These are phyloP conservation scores for Fusarium sterilihyphosum DNA, from an alignment of 2,329 filamentous ascomycete species.

Conservation along the genomic window DNA sequence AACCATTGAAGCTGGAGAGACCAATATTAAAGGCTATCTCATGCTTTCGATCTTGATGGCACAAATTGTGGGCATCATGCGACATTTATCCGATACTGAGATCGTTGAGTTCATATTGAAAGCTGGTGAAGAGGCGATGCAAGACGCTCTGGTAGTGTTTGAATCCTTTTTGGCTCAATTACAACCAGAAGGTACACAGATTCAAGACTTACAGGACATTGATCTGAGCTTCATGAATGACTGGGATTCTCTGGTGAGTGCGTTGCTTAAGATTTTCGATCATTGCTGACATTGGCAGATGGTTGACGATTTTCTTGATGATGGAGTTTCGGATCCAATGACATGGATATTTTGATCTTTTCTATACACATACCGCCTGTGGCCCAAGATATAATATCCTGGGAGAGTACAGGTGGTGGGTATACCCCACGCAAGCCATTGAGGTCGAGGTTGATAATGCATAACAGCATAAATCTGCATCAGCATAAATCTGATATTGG, in stretches of 20 bases:
- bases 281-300: background rate
- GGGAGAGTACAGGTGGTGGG: background rate
- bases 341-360: conserved; percentile 12
- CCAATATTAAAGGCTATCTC: conserved; percentile 64
- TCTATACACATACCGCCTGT: rapidly evolving
- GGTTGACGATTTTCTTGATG: conserved; percentile 15
- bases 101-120: conserved; percentile 48
- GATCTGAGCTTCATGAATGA: conserved; percentile 24
- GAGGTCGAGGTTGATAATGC: no score
- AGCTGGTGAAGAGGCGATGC: conserved; percentile 50
- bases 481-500: no score
- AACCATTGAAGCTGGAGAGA: conserved; percentile 60
- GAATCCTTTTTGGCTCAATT: conserved; percentile 43
- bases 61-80: conserved; percentile 55
- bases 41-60: conserved; percentile 46
- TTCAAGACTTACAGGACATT: background rate
- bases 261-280: rapidly evolving
- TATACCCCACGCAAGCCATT: background rate
- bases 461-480: no score
- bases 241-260: conserved; percentile 43
- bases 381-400: no score
- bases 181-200: background rate
- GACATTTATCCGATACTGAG: conserved; percentile 48
- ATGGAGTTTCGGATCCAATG: background rate
- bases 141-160: conserved; percentile 48